Evolutionary conservation across 2,329 filamentous ascomycete species (phyloP), one percentile per base, ranked within the genome.

Genomic region (Gremmenia infestans): DNA sequence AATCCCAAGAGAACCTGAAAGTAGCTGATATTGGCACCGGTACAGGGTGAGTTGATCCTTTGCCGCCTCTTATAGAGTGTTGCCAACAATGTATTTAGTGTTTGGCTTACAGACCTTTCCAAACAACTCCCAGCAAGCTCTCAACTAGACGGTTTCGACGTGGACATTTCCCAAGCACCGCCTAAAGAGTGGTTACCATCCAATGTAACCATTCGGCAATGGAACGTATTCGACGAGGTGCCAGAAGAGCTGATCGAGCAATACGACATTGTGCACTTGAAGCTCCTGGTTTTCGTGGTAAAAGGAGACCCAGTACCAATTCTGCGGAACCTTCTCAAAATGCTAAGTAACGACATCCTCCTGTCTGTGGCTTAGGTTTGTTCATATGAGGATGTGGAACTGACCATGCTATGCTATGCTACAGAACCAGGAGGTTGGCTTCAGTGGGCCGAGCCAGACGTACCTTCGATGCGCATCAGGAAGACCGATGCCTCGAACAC

Each of bases 71-170:
- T 6, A 14, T 40, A n/a, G 5, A 40, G 37, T 11, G 4, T 32
- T 17, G 19, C n/a, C 28, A 48, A 17, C 3, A 28, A 11, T 1
- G 19, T 28, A 28, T 48, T 25, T 51, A 51, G 49, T 8, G 25
- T 51, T 22, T 51, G 49, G 49, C 35, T 51, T 40, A 12, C 25
- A 15, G 49, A 51, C 19, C 49, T 51, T 40, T 15, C 49, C 5
- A 15, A 23, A 42, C 14, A 28, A n/a, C 36, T 51, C 14, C 49
- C 35, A n/a, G 11, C 36, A 14, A 40, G 35, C 12, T 19, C 49
- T 7, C 35, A 40, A n/a, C 17, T 51, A 12, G 49, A 51, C n/a
- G 49, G 49, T 19, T 51, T 51, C 19, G 49, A 51, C 49, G 15
- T 51, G n/a, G 22, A 28, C 37, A 14, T 40, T 14, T 22, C 35